Base-by-base conservation (phyloP, 495 filamentous ascomycete species). In the Aspergillus bertholletiae region DNA sequence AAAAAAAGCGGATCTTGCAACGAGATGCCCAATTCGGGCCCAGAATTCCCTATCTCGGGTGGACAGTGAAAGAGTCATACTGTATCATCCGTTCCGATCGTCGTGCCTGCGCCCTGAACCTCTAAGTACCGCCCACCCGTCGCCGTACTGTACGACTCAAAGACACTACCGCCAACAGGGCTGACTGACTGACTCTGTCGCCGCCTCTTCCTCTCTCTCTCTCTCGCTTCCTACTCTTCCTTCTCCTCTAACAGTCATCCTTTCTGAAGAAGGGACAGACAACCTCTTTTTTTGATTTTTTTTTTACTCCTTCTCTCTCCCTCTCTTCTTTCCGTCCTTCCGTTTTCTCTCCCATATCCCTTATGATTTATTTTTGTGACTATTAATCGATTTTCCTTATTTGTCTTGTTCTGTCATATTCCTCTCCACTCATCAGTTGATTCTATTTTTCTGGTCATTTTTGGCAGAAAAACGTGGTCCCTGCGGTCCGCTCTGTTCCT, bases 401-500 rank as follows among this genome's bases (percentile, higher is more conserved):
- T 30, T 43, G 24, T 30, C 11, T 43, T 49, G 49, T 39, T 40
- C 21, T 45, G 27, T 20, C 26, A 44, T 34, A 40, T 53, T 23
- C 40, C 37, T 52, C 28, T 24, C 26, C 48, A 22, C 13, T 21
- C 50, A 41, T 58, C 43, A 43, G 15, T 27, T n/a, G n/a, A n/a
- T 44, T 43, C 24, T 18, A 27, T 34, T 49, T 50, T 47, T 49
- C 55, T 50, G 46, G 39, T 34, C 27, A 23, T 41, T 50, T 54
- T 43, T 49, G 45, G 27, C 28, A 39, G 51, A 57, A 52, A 56
- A 44, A 40, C 41, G 50, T 62, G 57, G 60, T 59, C 56, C 60
- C 60, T 59, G 60, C 60, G 41, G 34, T 55, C 55, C 59, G 55
- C 53, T 58, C 52, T 50, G 22, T 49, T 55, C 41, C 26, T 51